Evolutionary conservation across 495 filamentous ascomycete species (phyloP).

Genomic region (Alectoria sarmentosa): DNA sequence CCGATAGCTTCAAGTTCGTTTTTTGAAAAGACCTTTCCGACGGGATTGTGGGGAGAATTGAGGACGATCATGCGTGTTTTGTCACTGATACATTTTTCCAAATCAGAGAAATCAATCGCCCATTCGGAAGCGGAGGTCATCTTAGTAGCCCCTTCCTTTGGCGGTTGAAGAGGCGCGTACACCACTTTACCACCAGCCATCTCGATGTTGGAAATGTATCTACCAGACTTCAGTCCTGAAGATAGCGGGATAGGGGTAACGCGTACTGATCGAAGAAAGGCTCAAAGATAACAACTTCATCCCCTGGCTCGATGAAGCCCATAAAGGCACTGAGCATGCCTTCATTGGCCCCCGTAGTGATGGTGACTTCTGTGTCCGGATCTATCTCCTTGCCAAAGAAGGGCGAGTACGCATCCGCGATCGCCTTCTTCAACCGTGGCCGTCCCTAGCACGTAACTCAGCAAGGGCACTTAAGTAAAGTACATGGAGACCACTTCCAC

Average conservation of each 20-base stretch:
- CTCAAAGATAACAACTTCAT: slow-evolving; percentile 97
- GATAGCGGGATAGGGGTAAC: not conserved
- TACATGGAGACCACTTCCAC: no score
- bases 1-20: slow-evolving; percentile 81
- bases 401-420: slow-evolving; percentile 83
- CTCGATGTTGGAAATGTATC: slow-evolving; percentile 93
- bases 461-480: no score
- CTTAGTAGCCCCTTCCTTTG: slow-evolving; percentile 69
- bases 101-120: slow-evolving; percentile 72
- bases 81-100: slow-evolving; percentile 77
- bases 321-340: slow-evolving; percentile 96
- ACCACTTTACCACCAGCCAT: slow-evolving; percentile 94
- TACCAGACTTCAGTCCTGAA: slow-evolving; percentile 23
- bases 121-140: slow-evolving; percentile 83
- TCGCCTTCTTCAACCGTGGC: slow-evolving; percentile 80
- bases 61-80: slow-evolving; percentile 94
- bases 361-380: slow-evolving; percentile 84
- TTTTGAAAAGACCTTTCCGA: slow-evolving; percentile 87
- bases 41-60: slow-evolving; percentile 86
- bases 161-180: slow-evolving; percentile 89
- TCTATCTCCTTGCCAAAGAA: slow-evolving; percentile 73
- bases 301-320: slow-evolving; percentile 88
- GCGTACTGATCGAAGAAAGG: slow-evolving; percentile 93
- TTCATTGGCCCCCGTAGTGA: slow-evolving; percentile 96
- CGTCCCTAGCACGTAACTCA: slow-evolving; percentile 51